Evolutionary conservation across 2,329 filamentous ascomycete species (phyloP).

Genomic region (Fusarium marasasianum): DNA sequence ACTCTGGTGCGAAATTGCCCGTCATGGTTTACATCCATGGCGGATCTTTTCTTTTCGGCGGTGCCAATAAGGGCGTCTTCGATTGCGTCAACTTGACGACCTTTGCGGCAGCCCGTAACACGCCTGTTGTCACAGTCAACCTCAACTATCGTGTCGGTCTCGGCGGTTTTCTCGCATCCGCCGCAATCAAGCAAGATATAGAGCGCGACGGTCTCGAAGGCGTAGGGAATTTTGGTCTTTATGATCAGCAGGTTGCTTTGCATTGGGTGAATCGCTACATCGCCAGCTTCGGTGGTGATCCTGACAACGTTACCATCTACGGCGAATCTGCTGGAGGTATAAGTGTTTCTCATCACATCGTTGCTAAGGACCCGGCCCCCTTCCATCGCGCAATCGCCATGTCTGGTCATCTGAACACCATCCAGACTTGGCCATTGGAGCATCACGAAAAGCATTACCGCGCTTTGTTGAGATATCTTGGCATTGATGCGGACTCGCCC

Average conservation of each 20-base stretch:
- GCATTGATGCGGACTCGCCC: slow-evolving; percentile 15
- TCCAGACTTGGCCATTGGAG: background rate
- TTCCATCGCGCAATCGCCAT: slow-evolving; percentile 7
- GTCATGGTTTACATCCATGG: slow-evolving; percentile 30
- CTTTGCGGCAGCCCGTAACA: background rate
- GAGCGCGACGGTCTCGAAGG: background rate
- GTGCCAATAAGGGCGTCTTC: slow-evolving; percentile 1
- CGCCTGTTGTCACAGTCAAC: background rate
- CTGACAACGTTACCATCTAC: background rate
- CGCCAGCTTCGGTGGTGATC: background rate
- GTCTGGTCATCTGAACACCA: background rate
- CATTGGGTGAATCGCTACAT: slow-evolving; percentile 2
- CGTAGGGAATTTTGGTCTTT: background rate
- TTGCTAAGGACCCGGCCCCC: background rate
- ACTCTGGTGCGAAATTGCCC: background rate
- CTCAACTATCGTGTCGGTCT: slow-evolving; percentile 8
- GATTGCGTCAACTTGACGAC: background rate
- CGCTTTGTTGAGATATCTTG: slow-evolving; percentile 12
- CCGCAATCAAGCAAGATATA: background rate
- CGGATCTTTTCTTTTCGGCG: slow-evolving; percentile 21
- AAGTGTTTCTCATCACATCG: background rate
- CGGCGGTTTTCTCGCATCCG: background rate
- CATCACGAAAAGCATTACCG: background rate
- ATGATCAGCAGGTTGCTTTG: background rate
- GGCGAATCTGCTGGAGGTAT: slow-evolving; percentile 7